Evolutionary conservation across 2,329 filamentous ascomycete genomes (phyloP).

Genomic region (Clarireedia monteithiana): DNA sequence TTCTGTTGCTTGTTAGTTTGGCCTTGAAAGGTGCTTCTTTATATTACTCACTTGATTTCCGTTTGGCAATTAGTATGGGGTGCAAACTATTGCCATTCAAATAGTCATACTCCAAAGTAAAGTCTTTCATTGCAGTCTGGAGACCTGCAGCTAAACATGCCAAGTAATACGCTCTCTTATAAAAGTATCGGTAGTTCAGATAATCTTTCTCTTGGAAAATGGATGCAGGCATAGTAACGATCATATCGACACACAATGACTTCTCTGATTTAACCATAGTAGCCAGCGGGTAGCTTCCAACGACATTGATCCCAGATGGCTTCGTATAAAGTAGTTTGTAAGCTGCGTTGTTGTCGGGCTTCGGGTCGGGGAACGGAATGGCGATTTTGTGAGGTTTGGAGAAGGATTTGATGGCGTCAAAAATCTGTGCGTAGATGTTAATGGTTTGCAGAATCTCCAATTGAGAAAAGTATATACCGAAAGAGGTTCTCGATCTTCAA

Average conservation of each 20-base stretch:
- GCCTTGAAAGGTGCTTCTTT: neutral
- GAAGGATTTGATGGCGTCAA: constrained; percentile 59
- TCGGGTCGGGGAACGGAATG: constrained; percentile 82
- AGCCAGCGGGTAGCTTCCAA: constrained; percentile 77
- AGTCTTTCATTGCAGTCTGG: constrained; percentile 45
- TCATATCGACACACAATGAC: constrained; percentile 64
- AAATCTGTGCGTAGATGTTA: constrained; percentile 42
- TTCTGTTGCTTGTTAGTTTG: constrained; percentile 7
- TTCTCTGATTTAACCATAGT: constrained; percentile 61
- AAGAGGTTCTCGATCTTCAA: constrained; percentile 42
- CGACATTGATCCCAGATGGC: constrained; percentile 74
- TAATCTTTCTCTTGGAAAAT: constrained; percentile 95
- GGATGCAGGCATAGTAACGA: constrained; percentile 72
- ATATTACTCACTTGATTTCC: constrained; percentile 20
- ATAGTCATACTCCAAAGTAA: constrained; percentile 53
- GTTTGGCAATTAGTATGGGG: constrained; percentile 51
- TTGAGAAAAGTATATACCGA: constrained; percentile 28
- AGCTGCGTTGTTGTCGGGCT: constrained; percentile 64
- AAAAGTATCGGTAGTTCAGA: constrained; percentile 85
- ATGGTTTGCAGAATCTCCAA: neutral
- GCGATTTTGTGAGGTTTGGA: constrained; percentile 59
- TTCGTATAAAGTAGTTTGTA: constrained; percentile 75
- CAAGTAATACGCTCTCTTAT: constrained; percentile 87
- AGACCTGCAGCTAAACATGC: constrained; percentile 71
- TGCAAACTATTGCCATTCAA: constrained; percentile 69